Evolutionary conservation across 495 filamentous ascomycete species (phyloP).

Genomic region (Penicillium cataractarum): DNA sequence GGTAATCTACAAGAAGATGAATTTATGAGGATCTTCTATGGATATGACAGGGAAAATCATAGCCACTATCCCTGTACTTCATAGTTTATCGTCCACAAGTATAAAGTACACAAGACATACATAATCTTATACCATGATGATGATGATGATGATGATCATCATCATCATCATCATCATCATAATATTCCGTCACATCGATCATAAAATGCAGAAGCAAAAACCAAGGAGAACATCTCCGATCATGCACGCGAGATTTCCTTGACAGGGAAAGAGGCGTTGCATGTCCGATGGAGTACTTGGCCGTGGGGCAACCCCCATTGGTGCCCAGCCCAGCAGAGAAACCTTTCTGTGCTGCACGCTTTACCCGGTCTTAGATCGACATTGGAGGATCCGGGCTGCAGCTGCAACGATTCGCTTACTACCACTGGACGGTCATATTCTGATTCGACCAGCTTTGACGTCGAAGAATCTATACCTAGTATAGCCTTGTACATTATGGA

Average conservation of each 20-base stretch:
- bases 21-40: not conserved
- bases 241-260: conserved; percentile 23
- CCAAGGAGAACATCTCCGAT: conserved; percentile 28
- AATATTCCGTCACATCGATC: not conserved
- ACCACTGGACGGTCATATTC: conserved; percentile 5
- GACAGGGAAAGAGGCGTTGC: conserved; percentile 4
- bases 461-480: not conserved
- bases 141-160: not conserved
- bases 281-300: conserved; percentile 10
- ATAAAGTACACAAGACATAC: not conserved
- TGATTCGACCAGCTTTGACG: not conserved
- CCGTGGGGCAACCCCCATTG: conserved; percentile 21
- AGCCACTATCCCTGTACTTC: not conserved
- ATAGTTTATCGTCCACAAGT: not conserved
- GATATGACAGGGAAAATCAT: not conserved
- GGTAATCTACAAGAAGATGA: not conserved
- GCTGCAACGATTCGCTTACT: conserved; percentile 5
- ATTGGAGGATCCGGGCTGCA: conserved; percentile 4
- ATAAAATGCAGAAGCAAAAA: not conserved
- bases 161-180: not conserved
- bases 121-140: not conserved
- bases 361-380: conserved; percentile 16
- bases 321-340: conserved; percentile 27
- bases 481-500: not conserved
- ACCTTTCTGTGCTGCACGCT: conserved; percentile 19